phyloP scores from a whole-genome alignment of 306 rosid species.

The Citrullus colocynthis region DNA sequence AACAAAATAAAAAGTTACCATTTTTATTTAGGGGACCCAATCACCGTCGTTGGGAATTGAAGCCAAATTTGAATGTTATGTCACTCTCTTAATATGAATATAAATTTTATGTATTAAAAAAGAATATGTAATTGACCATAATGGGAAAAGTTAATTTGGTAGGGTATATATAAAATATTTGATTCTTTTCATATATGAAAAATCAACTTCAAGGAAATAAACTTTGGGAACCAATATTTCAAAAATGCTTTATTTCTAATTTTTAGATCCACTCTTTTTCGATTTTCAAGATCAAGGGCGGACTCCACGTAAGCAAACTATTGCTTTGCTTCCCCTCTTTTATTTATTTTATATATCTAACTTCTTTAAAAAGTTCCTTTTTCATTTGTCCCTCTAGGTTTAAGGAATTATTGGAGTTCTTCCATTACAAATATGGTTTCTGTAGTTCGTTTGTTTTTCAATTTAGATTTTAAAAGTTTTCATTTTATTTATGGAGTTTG shows the following conservation, averaged over 20 bases:
- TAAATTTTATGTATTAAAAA: not conserved
- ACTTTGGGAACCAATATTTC: not conserved
- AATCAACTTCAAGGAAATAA: not conserved
- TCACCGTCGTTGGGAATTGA: not conserved
- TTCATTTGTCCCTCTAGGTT: not conserved
- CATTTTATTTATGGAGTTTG: too few species aligned
- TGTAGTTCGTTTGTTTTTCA: too few species aligned
- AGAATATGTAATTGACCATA: not conserved
- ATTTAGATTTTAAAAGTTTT: too few species aligned
- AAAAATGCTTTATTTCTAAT: not conserved
- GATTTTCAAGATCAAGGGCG: not conserved
- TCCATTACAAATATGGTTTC: too few species aligned
- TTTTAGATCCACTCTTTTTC: not conserved
- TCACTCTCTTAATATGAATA: not conserved
- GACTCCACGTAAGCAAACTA: not conserved
- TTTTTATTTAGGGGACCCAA: not conserved
- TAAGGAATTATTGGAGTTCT: too few species aligned
- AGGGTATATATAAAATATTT: not conserved
- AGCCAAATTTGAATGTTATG: not conserved
- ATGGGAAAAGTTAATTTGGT: slow-evolving; percentile 3
- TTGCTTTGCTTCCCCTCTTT: not conserved
- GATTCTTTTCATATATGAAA: slow-evolving; percentile 3
- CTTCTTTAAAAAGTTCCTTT: not conserved
- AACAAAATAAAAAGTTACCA: too few species aligned
- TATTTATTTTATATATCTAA: too few species aligned